These are phyloP conservation scores for Globisporangium solare DNA, from an alignment of 352 stramenopile genomes.

Conservation along the genomic window DNA sequence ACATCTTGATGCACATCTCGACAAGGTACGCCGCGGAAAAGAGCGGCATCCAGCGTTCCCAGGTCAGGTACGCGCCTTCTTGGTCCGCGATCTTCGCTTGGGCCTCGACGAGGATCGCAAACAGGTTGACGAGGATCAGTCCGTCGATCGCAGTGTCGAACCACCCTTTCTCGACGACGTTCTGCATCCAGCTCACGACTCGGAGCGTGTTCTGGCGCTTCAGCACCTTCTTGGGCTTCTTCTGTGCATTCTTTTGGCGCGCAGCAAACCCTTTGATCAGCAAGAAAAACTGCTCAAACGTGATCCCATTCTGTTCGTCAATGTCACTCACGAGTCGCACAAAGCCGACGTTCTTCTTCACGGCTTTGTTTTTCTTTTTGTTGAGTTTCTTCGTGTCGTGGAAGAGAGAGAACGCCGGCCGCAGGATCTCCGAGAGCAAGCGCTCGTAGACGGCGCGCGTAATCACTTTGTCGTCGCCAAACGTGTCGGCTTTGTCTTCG, in stretches of 20 bases:
- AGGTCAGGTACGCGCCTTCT: conserved; percentile 20
- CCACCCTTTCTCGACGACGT: conserved; percentile 21
- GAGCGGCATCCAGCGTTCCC: conserved; percentile 53
- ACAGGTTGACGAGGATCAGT: conserved; percentile 38
- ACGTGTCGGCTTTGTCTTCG: not conserved
- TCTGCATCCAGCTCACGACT: conserved; percentile 20
- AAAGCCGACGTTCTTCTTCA: conserved; percentile 5
- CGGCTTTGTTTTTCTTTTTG: conserved; percentile 2
- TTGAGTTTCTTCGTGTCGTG: conserved; percentile 14
- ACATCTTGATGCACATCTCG: conserved; percentile 84
- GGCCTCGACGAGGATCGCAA: conserved; percentile 46
- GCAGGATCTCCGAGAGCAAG: conserved; percentile 23
- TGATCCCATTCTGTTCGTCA: conserved; percentile 17
- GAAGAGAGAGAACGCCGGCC: conserved; percentile 30
- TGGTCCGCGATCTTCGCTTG: conserved; percentile 37
- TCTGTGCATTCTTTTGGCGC: conserved; percentile 15
- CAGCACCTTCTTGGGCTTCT: conserved; percentile 16
- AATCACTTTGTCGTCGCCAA: conserved; percentile 20
- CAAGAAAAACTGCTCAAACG: conserved; percentile 24
- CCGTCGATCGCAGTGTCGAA: conserved; percentile 36
- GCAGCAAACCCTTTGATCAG: conserved; percentile 26
- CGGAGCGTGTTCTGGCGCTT: conserved; percentile 5
- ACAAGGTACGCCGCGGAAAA: conserved; percentile 70
- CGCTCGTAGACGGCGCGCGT: conserved; percentile 22
- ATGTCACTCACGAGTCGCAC: conserved; percentile 1